A percentile compares a stretch with the other conserved stretches of the same genome.
phyloP scores from a whole-genome alignment of 768 basidiomycete species.

The Cystobasidium ongulense region DNA sequence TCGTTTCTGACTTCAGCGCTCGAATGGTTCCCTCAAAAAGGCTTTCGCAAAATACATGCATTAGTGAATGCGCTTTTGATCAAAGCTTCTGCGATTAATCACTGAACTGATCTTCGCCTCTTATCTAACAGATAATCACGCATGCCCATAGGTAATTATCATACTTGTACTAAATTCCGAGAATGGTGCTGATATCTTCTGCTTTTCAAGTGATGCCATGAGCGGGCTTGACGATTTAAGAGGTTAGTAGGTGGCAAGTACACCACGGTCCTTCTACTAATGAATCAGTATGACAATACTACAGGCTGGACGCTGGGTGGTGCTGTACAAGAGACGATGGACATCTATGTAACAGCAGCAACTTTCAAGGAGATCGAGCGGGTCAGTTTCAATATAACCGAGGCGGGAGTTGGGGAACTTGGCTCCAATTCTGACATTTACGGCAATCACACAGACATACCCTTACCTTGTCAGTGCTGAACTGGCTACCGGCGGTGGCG shows the following conservation, averaged over 20 bases:
- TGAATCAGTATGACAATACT: neutral
- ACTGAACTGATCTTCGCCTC: neutral
- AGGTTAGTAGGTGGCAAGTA: constrained; percentile 49
- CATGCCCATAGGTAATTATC: constrained; percentile 30
- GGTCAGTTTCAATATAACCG: constrained; percentile 1
- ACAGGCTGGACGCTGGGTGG: constrained; percentile 64
- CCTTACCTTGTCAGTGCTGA: constrained; percentile 72
- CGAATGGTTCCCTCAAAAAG: constrained; percentile 33
- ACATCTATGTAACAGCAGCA: constrained; percentile 60
- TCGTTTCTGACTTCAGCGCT: constrained; percentile 39
- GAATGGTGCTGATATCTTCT: too few relatives aligned
- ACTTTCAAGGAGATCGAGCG: constrained; percentile 62
- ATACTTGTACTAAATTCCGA: too few relatives aligned
- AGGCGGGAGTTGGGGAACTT: neutral
- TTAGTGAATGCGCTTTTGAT: constrained; percentile 61
- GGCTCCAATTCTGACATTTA: neutral
- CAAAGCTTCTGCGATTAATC: neutral
- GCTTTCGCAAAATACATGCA: constrained; percentile 60
- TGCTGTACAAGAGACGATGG: constrained; percentile 63
- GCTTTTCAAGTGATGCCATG: constrained; percentile 53
- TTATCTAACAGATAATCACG: constrained; percentile 15
- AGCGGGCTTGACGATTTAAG: constrained; percentile 83
- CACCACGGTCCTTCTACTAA: too few relatives aligned
- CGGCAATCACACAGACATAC: constrained; percentile 53
- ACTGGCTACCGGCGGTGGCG: constrained; percentile 53